phyloP scores from a whole-genome alignment of 176 grass and related monocot genomes.

The Pharus latifolius region DNA sequence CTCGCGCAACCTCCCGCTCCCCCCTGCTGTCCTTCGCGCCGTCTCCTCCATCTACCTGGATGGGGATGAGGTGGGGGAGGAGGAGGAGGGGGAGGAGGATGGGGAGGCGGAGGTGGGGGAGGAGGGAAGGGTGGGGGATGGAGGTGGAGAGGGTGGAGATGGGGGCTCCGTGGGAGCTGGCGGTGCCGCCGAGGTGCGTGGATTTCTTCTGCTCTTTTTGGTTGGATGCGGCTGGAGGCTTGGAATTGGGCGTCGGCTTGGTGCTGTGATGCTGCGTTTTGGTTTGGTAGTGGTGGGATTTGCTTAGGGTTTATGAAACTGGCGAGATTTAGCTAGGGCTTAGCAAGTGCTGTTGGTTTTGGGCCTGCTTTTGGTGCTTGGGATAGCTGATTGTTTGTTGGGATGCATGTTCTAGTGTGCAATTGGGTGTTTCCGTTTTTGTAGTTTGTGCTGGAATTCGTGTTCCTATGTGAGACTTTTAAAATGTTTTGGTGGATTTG shows the following conservation, averaged over 20 bases:
- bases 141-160: background rate
- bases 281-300: too few species aligned
- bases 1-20: conserved; percentile 92
- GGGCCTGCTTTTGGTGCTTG: background rate
- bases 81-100: background rate
- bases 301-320: background rate
- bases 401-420: background rate
- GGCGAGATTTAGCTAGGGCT: conserved; percentile 3
- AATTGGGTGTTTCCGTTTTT: background rate
- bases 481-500: background rate
- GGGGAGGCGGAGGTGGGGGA: background rate
- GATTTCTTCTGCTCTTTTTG: background rate
- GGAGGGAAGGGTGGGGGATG: background rate
- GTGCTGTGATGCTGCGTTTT: too few species aligned
- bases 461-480: background rate
- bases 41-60: conserved; percentile 76
- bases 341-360: background rate
- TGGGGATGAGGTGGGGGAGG: background rate
- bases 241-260: background rate
- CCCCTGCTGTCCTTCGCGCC: conserved; percentile 59
- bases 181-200: conserved; percentile 1
- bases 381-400: background rate
- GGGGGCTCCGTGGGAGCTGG: background rate
- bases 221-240: background rate
- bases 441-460: background rate